phyloP scores from a whole-genome alignment of 2,329 filamentous ascomycete species.

The Cercospora janseana region DNA sequence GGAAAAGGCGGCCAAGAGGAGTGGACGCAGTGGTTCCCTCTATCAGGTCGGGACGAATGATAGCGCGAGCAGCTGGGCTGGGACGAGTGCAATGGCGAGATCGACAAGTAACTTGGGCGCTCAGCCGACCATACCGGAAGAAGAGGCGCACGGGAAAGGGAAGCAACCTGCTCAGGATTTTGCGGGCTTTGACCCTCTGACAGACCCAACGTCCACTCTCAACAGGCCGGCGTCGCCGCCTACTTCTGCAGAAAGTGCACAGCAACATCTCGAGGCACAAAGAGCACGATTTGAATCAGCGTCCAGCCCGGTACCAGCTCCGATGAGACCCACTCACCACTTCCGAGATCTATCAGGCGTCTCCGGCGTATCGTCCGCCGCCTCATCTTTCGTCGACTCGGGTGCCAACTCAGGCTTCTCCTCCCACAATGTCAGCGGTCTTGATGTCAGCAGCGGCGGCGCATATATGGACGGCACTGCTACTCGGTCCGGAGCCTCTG shows the following conservation, averaged over 20 bases:
- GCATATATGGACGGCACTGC: slow-evolving; percentile 27
- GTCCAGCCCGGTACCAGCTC: slow-evolving; percentile 28
- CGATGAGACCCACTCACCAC: slow-evolving; percentile 47
- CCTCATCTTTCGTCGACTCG: slow-evolving; percentile 73
- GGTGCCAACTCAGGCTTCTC: slow-evolving; percentile 41
- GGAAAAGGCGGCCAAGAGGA: slow-evolving; percentile 66
- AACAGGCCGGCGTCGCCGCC: slow-evolving; percentile 36
- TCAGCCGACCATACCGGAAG: slow-evolving; percentile 39
- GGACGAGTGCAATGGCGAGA: slow-evolving; percentile 33
- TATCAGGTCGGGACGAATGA: slow-evolving; percentile 38
- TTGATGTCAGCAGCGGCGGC: slow-evolving; percentile 43
- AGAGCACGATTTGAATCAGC: slow-evolving; percentile 43
- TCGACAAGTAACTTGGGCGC: slow-evolving; percentile 55
- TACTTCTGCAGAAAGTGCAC: slow-evolving; percentile 37
- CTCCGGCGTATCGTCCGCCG: slow-evolving; percentile 80
- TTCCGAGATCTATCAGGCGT: slow-evolving; percentile 82
- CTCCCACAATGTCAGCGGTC: slow-evolving; percentile 54
- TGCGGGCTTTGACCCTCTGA: slow-evolving; percentile 44
- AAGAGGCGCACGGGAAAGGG: slow-evolving; percentile 45
- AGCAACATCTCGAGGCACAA: slow-evolving; percentile 48
- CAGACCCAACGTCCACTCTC: slow-evolving; percentile 45
- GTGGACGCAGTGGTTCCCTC: slow-evolving; percentile 55
- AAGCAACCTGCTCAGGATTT: slow-evolving; percentile 48
- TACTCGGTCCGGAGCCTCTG: slow-evolving; percentile 42
- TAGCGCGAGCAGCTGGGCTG: slow-evolving; percentile 36